These are phyloP conservation scores for Chlamydomonas reinhardtii DNA, from an alignment of 163 green algal genomes.

Conservation along the genomic window DNA sequence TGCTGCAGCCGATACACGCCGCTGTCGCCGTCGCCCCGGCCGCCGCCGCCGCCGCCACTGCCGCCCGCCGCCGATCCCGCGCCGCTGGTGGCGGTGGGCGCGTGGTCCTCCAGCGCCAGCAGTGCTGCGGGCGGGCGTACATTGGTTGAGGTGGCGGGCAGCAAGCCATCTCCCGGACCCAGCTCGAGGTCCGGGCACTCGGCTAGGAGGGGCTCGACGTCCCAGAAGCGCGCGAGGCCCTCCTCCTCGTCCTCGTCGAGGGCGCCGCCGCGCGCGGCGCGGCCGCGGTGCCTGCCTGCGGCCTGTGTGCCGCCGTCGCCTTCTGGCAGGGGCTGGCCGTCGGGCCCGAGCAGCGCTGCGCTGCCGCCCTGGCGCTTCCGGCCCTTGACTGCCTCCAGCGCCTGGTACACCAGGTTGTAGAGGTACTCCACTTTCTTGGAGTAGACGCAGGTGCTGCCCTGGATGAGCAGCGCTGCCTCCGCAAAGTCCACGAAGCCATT, in stretches of 20 bases:
- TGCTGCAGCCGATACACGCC: conserved; percentile 70
- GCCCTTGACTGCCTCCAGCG: conserved; percentile 73
- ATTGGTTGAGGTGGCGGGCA: not conserved
- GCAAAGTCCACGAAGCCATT: conserved; percentile 85
- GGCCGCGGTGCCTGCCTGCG: not conserved
- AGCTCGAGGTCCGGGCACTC: conserved; percentile 50
- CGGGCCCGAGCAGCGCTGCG: conserved; percentile 1
- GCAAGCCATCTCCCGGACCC: not conserved
- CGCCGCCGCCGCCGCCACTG: conserved; percentile 59
- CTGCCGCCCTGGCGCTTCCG: conserved; percentile 43
- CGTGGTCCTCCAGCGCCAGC: conserved; percentile 77
- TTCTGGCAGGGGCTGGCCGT: conserved; percentile 35
- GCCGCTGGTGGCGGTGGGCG: not conserved
- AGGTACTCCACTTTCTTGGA: conserved; percentile 94
- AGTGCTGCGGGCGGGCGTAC: conserved; percentile 66
- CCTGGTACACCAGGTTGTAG: conserved; percentile 84
- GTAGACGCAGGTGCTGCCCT: conserved; percentile 90
- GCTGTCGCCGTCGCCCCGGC: conserved; percentile 61
- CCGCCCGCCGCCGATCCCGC: conserved; percentile 5
- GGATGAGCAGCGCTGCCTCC: conserved; percentile 90
- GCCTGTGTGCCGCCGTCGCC: not conserved
- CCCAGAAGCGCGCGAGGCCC: conserved; percentile 31
- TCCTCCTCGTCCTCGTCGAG: conserved; percentile 37
- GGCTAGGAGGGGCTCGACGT: conserved; percentile 8
- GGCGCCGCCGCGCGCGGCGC: not conserved